Base-by-base conservation (phyloP, 2,329 filamentous ascomycete genomes). In the Epichloe baconii region DNA sequence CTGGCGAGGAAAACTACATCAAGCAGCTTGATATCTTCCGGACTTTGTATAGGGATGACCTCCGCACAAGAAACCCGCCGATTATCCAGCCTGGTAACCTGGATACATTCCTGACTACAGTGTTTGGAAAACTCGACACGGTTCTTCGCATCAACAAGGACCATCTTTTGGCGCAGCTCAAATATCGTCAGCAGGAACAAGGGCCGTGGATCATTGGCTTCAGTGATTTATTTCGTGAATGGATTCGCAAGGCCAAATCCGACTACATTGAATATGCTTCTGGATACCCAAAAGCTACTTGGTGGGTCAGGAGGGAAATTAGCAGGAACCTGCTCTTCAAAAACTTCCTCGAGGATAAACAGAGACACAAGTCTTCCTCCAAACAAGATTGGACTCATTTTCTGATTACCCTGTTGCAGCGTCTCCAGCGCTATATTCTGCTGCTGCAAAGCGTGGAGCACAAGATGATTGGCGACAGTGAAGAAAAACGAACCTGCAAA, bases 191-290 rank as follows among this genome's bases (percentile, higher is more conserved):
- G 66, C 86, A 93, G 61, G 93, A 97, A 64, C 91, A 98, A 69
- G 93, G 93, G 0, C 93, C 93, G 0, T 98, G 89, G 82, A 84
- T 98, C 53, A 76, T 80, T 12, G 93, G 93, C 3, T 96, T 96
- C 68, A 96, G 90, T 64, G 93, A 97, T 62, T 88, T 98, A 47
- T 97, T 98, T 73, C 78, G 93, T 53, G 93, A 98, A 69, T 98
- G 93, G 93, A 95, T 97, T 55, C 81, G 93, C 56, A 97, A 96
- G 67, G 93, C 93, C 35, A 88, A 85, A 66, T 73, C 78, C 2
- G 85, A 88, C 11, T 98, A 97, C 64, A 82, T 96, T 54, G 89
- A 95, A 53, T 98, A 97, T 66, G 91, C 91, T 40, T 83, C 85
- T 1, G 83, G 83, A 0, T 97, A 93, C 59, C 91, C 91, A 0